Evolutionary conservation across 1,284 basidiomycete genomes (phyloP), one percentile per base, ranked within the genome.

Genomic region (Ustilago bromivora): DNA sequence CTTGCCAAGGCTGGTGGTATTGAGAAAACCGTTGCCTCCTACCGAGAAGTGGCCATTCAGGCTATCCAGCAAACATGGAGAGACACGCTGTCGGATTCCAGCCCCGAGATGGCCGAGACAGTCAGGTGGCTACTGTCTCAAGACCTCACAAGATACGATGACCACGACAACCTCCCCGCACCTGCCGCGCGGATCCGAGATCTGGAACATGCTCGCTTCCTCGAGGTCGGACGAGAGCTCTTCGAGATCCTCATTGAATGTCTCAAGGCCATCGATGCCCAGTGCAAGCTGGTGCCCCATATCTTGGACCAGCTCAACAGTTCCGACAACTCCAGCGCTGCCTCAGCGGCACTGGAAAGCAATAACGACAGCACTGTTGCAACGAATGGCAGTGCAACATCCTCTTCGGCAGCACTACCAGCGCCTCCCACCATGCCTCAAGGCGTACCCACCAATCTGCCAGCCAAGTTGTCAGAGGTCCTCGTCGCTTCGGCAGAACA

Each of bases 401-500:
- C 46, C 11, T 19, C 41, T 19, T 32, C 61, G 4, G 43, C 61
- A 6, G 43, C 8, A 11, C 23, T 67, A 2, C 61, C 74, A 2
- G 34, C 54, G 31, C 61, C 74, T 62, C 53, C 71, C 0, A 56
- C 49, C 19, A 81, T 82, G 81, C 79, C 81, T 1, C 28, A 32
- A 3, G 78, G 73, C 17, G 81, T 83, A 2, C 82, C 81, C 54
- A 86, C 88, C 4, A 85, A 88, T 11, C 76, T 92, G 13, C 83
- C 81, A 61, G 86, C 88, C 9, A 85, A 88, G 13, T 74, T 92
- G 19, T 86, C 89, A 3, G 94, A 96, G 71, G 90, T 92, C 38
- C 88, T 98, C 38, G 90, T 91, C 2, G 92, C 93, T 0, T 90
- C 91, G 0, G 91, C 93, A 47, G 95, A 97, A 82, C 89, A 95